Evolutionary conservation across 2,329 filamentous ascomycete species (phyloP), one percentile per base, ranked within the genome.

Genomic region (Ophiostoma australiae): DNA sequence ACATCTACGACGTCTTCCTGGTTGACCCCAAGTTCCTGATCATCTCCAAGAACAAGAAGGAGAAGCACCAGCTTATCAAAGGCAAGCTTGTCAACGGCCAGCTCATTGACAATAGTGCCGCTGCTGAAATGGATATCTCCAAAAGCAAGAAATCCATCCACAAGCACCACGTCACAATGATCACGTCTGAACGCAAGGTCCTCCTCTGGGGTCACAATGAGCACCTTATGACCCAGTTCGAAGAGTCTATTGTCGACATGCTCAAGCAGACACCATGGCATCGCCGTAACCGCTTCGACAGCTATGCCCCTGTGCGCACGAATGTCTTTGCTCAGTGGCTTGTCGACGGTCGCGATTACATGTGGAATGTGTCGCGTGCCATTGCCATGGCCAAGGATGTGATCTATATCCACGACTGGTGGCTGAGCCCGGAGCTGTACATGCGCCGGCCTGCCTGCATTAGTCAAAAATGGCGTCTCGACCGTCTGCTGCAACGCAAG

Each of bases 331-430:
- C 94, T 1, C 93, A 97, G 77, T 98, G 94, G 94, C 86, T 99
- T 10, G 94, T 99, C 0, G 95, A 99, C 80, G 95, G 92, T 20
- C 89, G 95, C 75, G 95, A 99, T 79, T 96, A 98, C 83, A 98
- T 98, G 94, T 99, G 95, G 95, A 97, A 97, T 78, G 93, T 98
- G 8, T 98, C 94, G 13, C 88, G 94, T 74, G 95, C 95, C 15
- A 96, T 99, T 76, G 95, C 93, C 78, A 97, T 97, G 89, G 95
- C 95, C 10, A 92, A 92, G 76, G 95, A 98, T 81, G 94, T 98
- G 73, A 94, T 99, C 76, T 98, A 98, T 80, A 98, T 99, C 73
- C 95, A 99, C 79, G 95, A 98, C 80, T 99, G 95, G 95, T 99
- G 95, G 95, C 82, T 76, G 58, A 97, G 92, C 76, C 95, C 95